Evolutionary conservation across 768 basidiomycete genomes (phyloP).

Genomic region (Peribolospora kevripleyi): DNA sequence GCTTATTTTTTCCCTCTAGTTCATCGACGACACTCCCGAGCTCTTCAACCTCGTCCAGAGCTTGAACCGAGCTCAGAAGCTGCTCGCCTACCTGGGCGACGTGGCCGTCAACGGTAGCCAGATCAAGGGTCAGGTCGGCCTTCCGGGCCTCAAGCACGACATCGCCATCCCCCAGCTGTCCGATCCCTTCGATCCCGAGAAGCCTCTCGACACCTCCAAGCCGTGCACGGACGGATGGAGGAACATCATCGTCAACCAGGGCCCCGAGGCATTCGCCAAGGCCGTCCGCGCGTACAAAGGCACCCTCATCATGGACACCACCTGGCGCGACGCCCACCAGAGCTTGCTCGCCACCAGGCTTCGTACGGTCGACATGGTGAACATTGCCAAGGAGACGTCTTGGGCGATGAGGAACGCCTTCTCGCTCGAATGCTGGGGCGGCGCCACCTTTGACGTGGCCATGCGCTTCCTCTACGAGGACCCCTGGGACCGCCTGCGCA

Average conservation of each 20-base stretch:
- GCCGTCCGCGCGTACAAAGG: conserved; percentile 92
- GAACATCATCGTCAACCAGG: conserved; percentile 92
- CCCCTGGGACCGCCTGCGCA: conserved; percentile 92
- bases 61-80: conserved; percentile 93
- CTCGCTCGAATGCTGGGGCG: conserved; percentile 92
- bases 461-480: conserved; percentile 99
- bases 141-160: conserved; percentile 79
- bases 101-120: conserved; percentile 92
- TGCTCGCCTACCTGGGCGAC: conserved; percentile 89
- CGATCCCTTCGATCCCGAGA: conserved; percentile 46
- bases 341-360: conserved; percentile 88
- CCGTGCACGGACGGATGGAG: conserved; percentile 87
- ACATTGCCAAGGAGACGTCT: conserved; percentile 93
- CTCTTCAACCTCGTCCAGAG: conserved; percentile 94
- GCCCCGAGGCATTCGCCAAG: conserved; percentile 94
- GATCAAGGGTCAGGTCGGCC: conserved; percentile 86
- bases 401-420: conserved; percentile 87
- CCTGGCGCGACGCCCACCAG: conserved; percentile 98
- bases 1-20: conserved; percentile 26
- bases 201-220: conserved; percentile 48
- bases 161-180: conserved; percentile 56
- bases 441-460: conserved; percentile 88
- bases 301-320: conserved; percentile 89
- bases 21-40: conserved; percentile 99
- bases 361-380: conserved; percentile 87